These are phyloP conservation scores for Cenchrus purpureus DNA, from an alignment of 176 grass and related monocot species.

Conservation along the genomic window DNA sequence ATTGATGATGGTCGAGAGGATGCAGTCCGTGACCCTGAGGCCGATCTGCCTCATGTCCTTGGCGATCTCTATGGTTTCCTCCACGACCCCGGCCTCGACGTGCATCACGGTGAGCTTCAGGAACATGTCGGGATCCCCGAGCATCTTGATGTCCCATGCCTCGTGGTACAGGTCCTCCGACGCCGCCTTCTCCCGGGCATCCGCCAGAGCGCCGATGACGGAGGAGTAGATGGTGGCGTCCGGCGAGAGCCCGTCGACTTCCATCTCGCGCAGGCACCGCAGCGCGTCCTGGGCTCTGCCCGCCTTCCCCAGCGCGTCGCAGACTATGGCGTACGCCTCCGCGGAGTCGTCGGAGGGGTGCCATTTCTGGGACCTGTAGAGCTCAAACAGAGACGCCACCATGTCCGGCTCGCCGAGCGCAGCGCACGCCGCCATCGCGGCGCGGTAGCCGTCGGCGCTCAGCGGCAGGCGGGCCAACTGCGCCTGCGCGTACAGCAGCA, in stretches of 20 bases:
- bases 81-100: slow-evolving; percentile 58
- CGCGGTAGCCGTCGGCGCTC: slow-evolving; percentile 57
- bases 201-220: slow-evolving; percentile 66
- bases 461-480: slow-evolving; percentile 49
- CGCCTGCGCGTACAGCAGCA: slow-evolving; percentile 64
- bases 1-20: slow-evolving; percentile 74
- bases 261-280: slow-evolving; percentile 73
- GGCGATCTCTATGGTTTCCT: slow-evolving; percentile 62
- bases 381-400: slow-evolving; percentile 62
- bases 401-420: slow-evolving; percentile 61
- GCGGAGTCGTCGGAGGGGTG: slow-evolving; percentile 43
- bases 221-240: slow-evolving; percentile 66
- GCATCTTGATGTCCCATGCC: slow-evolving; percentile 62
- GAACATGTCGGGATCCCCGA: slow-evolving; percentile 76
- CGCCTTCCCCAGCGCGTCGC: slow-evolving; percentile 59
- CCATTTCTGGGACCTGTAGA: slow-evolving; percentile 63
- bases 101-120: slow-evolving; percentile 83
- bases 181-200: slow-evolving; percentile 57
- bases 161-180: slow-evolving; percentile 69
- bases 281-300: slow-evolving; percentile 70
- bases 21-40: slow-evolving; percentile 76
- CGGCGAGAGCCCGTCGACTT: slow-evolving; percentile 56
- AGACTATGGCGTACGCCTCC: slow-evolving; percentile 65
- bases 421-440: slow-evolving; percentile 63
- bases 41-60: slow-evolving; percentile 71